Conservation (phyloP, 176 grass and related monocot genomes). For the Ensete glaucum region DNA sequence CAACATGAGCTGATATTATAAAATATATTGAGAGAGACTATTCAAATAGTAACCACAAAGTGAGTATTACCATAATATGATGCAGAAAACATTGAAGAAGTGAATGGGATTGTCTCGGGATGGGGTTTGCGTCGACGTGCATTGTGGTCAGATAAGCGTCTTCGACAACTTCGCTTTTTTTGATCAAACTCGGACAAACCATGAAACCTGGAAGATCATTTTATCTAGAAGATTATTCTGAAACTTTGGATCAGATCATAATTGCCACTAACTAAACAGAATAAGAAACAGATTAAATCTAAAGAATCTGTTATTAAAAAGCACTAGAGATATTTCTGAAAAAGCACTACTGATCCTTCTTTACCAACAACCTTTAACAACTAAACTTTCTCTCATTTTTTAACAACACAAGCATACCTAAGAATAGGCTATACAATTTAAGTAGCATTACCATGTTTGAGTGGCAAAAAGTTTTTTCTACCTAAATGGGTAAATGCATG, state of each 20-base stretch:
- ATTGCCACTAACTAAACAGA: too few relatives aligned
- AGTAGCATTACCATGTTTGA: not conserved
- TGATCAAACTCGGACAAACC: conserved; percentile 22
- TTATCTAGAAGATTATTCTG: not conserved
- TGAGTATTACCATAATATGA: conserved; percentile 4
- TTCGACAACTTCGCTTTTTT: conserved; percentile 16
- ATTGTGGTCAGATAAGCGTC: conserved; percentile 19
- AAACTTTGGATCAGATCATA: too few relatives aligned
- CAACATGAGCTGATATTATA: not conserved
- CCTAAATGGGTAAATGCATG: too few relatives aligned
- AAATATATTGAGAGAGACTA: not conserved
- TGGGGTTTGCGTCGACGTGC: conserved; percentile 18
- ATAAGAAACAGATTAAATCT: too few relatives aligned
- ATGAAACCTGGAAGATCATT: conserved; percentile 3
- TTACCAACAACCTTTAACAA: too few relatives aligned
- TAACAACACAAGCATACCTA: too few relatives aligned
- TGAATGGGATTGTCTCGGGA: conserved; percentile 12
- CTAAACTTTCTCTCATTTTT: too few relatives aligned
- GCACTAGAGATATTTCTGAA: too few relatives aligned
- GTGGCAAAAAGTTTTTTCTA: too few relatives aligned
- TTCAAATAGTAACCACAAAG: not conserved
- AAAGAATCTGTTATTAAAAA: too few relatives aligned
- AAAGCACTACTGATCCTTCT: too few relatives aligned
- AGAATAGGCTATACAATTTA: not conserved
- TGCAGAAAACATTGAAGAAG: not conserved